phyloP scores from a whole-genome alignment of 805 yeast species.

The Monosporozyma servazzii region DNA sequence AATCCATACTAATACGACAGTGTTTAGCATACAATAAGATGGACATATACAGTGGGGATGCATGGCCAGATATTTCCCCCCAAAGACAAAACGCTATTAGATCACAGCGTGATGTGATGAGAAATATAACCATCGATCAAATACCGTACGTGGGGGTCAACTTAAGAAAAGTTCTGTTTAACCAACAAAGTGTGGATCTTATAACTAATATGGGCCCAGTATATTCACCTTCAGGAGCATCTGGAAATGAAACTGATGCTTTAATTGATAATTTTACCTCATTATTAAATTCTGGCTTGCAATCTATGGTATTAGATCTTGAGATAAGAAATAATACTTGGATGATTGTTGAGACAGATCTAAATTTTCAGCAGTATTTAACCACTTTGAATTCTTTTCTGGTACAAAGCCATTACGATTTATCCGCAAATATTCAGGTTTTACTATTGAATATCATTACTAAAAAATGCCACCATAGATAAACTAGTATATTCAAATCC shows the following conservation, averaged over 20 bases:
- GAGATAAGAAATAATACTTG: slow-evolving; percentile 42
- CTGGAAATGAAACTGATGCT: background rate
- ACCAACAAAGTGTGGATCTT: slow-evolving; percentile 8
- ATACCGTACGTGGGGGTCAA: slow-evolving; percentile 34
- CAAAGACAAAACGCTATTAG: slow-evolving; percentile 31
- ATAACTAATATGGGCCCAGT: slow-evolving; percentile 7
- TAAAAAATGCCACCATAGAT: background rate
- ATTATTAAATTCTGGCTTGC: slow-evolving; percentile 38
- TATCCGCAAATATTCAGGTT: slow-evolving; percentile 37
- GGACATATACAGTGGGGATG: background rate
- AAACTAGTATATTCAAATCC: background rate
- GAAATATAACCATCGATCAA: slow-evolving; percentile 34
- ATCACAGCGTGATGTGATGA: slow-evolving; percentile 40
- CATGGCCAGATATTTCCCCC: slow-evolving; percentile 30
- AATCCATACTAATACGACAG: background rate
- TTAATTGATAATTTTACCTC: slow-evolving; percentile 13
- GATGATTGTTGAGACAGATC: slow-evolving; percentile 12
- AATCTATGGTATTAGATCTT: slow-evolving; percentile 42
- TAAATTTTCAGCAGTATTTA: slow-evolving; percentile 23
- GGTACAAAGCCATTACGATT: slow-evolving; percentile 35
- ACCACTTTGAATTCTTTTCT: slow-evolving; percentile 30
- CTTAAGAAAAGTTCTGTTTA: slow-evolving; percentile 27
- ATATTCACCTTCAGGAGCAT: slow-evolving; percentile 16
- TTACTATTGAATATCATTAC: slow-evolving; percentile 31
- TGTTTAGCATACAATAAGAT: background rate